Conservation (phyloP, 2,329 filamentous ascomycete species). For the Colletotrichum sidae region DNA sequence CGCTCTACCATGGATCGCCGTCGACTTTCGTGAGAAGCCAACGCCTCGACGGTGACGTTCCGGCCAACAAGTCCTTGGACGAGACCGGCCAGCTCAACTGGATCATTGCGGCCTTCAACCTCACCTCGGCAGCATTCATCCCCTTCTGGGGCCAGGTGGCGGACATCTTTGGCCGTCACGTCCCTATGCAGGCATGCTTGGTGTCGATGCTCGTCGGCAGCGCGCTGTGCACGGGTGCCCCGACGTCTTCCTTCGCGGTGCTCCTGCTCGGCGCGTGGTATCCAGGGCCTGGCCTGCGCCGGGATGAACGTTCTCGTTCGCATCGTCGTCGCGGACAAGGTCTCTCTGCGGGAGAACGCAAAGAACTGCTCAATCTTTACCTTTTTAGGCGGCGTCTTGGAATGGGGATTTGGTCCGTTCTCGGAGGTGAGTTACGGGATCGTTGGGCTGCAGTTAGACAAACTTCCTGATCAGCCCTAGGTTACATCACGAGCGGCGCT, state of each 20-base stretch:
- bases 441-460: too few species aligned
- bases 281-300: too few species aligned
- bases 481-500: conserved; percentile 60
- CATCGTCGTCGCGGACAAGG: conserved; percentile 62
- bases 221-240: conserved; percentile 69
- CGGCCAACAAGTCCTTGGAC: conserved; percentile 45
- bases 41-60: conserved; percentile 3
- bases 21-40: conserved; percentile 60
- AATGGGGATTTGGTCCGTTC: conserved; percentile 70
- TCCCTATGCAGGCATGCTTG: too few species aligned
- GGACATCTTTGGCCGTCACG: too few species aligned
- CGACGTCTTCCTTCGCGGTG: conserved; percentile 63
- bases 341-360: conserved; percentile 70
- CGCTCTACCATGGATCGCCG: conserved; percentile 65
- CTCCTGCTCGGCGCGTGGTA: conserved; percentile 26
- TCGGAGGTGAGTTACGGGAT: conserved; percentile 57
- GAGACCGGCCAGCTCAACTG: conserved; percentile 71
- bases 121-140: conserved; percentile 67
- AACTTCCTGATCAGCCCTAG: conserved; percentile 31
- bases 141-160: too few species aligned
- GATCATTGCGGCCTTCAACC: conserved; percentile 77
- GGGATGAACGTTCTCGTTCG: too few species aligned
- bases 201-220: conserved; percentile 58
- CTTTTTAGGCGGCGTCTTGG: conserved; percentile 64
- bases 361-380: conserved; percentile 73